phyloP scores from a whole-genome alignment of 768 basidiomycete species.

The Cystoderma amianthinum region DNA sequence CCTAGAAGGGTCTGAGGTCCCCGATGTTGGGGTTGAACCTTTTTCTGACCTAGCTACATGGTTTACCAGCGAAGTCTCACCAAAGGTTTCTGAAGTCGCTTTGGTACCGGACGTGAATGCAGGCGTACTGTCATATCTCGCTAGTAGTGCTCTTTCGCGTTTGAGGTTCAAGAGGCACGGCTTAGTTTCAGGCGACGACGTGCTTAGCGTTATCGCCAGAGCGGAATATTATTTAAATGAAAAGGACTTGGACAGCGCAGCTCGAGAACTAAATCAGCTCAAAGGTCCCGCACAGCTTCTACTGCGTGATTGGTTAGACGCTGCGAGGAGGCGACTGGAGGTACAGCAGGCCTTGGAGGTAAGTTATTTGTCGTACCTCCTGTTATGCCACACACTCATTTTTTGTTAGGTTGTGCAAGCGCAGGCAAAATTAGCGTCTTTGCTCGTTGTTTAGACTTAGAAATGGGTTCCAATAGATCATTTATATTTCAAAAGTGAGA shows the following conservation, averaged over 20 bases:
- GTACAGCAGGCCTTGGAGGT: conserved; percentile 91
- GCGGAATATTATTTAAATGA: conserved; percentile 87
- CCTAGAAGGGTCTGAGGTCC: conserved; percentile 64
- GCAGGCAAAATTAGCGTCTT: conserved; percentile 77
- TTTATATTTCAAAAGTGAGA: not conserved
- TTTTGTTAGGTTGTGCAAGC: conserved; percentile 66
- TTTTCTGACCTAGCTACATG: conserved; percentile 86
- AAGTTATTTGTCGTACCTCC: conserved; percentile 8
- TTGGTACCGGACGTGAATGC: conserved; percentile 90
- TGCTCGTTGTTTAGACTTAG: conserved; percentile 59
- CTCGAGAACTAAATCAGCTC: conserved; percentile 89
- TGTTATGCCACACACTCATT: conserved; percentile 8
- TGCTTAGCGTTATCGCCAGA: conserved; percentile 78
- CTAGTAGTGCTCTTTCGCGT: conserved; percentile 68
- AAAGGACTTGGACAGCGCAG: conserved; percentile 86
- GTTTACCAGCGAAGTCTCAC: conserved; percentile 80
- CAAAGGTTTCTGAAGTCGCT: conserved; percentile 82
- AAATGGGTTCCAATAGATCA: conserved; percentile 7
- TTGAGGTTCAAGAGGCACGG: conserved; percentile 80
- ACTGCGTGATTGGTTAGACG: conserved; percentile 84
- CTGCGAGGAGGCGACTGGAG: conserved; percentile 81
- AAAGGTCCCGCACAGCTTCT: conserved; percentile 73
- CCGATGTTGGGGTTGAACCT: conserved; percentile 80
- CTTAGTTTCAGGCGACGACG: conserved; percentile 74
- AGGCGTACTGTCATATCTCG: conserved; percentile 80